phyloP scores from a whole-genome alignment of 495 filamentous ascomycete species.

The Neurospora hispaniola region DNA sequence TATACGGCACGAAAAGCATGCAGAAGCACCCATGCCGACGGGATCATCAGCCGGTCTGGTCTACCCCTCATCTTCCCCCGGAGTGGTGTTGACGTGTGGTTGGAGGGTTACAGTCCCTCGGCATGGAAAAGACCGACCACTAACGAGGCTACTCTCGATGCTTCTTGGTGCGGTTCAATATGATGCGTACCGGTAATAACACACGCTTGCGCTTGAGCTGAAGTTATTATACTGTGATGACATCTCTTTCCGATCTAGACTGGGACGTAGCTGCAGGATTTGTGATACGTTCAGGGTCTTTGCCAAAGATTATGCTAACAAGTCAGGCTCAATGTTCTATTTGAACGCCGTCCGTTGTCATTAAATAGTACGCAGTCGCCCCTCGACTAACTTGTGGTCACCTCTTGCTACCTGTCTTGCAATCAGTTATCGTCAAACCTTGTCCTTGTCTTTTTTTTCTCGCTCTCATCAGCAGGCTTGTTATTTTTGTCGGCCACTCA shows the following conservation, averaged over 20 bases:
- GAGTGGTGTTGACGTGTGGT: neutral
- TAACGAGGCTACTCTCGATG: slow-evolving; percentile 4
- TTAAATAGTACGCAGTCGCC: neutral
- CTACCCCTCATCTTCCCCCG: slow-evolving; percentile 16
- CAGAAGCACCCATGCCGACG: neutral
- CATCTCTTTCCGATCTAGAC: neutral
- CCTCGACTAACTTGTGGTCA: neutral
- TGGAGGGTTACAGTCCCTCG: slow-evolving; percentile 3
- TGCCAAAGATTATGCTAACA: neutral
- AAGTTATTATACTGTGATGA: neutral
- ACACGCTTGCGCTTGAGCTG: neutral
- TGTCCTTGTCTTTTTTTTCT: too few species aligned
- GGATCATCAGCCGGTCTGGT: slow-evolving; percentile 3
- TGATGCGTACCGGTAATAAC: slow-evolving; percentile 8
- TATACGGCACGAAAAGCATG: neutral
- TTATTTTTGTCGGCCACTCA: neutral
- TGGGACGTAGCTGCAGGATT: neutral
- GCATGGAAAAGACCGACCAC: slow-evolving; percentile 7
- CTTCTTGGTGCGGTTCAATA: neutral
- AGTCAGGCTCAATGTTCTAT: neutral
- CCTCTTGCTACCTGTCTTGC: neutral
- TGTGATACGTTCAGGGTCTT: neutral
- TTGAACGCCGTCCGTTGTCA: neutral
- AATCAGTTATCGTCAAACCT: neutral
- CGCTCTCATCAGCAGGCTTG: neutral